phyloP scores from a whole-genome alignment of 1,139 yeast species.

The Geotrichum cucujoidarum region DNA sequence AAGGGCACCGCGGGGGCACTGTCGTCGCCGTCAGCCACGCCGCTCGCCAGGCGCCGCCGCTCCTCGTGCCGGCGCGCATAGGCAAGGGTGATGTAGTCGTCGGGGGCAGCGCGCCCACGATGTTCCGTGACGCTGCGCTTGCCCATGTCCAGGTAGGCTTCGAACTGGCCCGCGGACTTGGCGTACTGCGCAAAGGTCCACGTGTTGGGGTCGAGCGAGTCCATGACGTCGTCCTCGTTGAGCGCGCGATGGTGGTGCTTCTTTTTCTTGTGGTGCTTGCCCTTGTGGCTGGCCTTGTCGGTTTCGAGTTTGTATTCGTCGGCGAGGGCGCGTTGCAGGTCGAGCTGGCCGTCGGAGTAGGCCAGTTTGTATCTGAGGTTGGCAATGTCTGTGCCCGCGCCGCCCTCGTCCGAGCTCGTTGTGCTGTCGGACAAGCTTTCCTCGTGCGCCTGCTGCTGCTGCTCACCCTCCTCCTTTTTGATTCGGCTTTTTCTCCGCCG shows the following conservation, averaged over 20 bases:
- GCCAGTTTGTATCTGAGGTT: no score
- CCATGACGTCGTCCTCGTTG: conserved; percentile 4
- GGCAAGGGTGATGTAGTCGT: conserved; percentile 2
- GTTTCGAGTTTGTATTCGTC: background rate
- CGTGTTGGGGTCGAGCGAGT: conserved; percentile 8
- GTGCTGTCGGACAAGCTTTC: background rate
- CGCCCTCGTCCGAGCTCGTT: background rate
- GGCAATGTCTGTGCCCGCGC: no score
- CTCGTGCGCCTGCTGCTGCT: background rate
- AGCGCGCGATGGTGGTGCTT: background rate
- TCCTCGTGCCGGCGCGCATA: background rate
- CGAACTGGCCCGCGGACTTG: background rate
- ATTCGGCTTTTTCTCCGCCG: background rate
- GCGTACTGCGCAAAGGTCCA: conserved; percentile 2
- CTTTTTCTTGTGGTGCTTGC: background rate
- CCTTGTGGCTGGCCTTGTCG: background rate
- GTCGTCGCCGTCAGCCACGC: no score
- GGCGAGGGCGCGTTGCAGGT: background rate
- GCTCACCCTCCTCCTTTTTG: background rate
- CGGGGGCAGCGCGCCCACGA: background rate
- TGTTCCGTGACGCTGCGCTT: background rate
- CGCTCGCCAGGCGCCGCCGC: no score
- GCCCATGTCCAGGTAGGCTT: conserved; percentile 3
- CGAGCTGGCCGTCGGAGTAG: no score
- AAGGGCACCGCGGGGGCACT: background rate